Percentiles rank a stretch among this genome's conserved stretches.
These are phyloP conservation scores for Hyaloscypha variabilis DNA, from an alignment of 495 filamentous ascomycete genomes.

Conservation along the genomic window DNA sequence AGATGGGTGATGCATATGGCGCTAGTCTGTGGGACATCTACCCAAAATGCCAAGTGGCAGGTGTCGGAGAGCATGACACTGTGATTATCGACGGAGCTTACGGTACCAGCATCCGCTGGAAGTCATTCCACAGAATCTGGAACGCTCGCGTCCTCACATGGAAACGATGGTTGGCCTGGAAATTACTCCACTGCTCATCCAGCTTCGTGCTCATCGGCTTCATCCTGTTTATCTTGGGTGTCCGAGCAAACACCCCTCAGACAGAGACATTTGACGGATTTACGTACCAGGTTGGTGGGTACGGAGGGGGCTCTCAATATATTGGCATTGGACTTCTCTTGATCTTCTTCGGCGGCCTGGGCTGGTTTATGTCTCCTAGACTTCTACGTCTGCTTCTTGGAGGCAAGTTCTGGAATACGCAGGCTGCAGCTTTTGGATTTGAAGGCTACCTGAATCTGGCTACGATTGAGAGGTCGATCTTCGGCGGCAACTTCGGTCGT, in stretches of 20 bases:
- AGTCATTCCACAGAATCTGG: neutral
- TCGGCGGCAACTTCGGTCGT: conserved; percentile 13
- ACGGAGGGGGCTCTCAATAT: no score
- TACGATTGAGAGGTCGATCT: conserved; percentile 32
- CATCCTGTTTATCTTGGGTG: neutral
- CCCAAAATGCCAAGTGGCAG: conserved; percentile 41
- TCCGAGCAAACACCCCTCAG: no score
- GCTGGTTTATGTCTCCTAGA: conserved; percentile 22
- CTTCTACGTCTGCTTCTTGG: conserved; percentile 22
- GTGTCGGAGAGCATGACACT: conserved; percentile 42
- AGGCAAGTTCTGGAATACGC: conserved; percentile 25
- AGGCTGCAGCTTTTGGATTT: conserved; percentile 34
- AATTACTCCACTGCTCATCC: no score
- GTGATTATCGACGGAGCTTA: conserved; percentile 43
- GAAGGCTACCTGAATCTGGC: conserved; percentile 32
- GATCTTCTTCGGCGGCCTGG: conserved; percentile 15
- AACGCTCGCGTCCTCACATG: neutral
- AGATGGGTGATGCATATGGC: conserved; percentile 15
- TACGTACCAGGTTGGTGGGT: no score
- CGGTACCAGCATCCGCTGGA: conserved; percentile 35
- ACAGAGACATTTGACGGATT: no score
- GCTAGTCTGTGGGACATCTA: conserved; percentile 48
- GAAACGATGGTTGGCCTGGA: neutral
- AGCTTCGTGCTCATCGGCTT: conserved; percentile 5
- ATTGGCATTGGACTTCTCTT: neutral